Evolutionary conservation across 2,329 filamentous ascomycete species (phyloP), one percentile per base, ranked within the genome.

Genomic region (Xylariaceae sp.): DNA sequence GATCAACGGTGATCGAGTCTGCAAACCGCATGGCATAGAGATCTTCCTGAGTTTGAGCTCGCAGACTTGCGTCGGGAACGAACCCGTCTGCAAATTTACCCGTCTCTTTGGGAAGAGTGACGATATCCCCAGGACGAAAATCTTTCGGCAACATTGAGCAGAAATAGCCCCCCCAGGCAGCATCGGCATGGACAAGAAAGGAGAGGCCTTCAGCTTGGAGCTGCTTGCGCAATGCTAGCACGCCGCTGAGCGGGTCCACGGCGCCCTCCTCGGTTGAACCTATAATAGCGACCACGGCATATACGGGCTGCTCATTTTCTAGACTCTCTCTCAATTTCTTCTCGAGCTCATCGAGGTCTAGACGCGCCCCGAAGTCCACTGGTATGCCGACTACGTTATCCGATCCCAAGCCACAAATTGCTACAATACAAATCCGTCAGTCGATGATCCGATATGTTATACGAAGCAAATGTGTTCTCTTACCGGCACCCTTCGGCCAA

Each of bases 81-180:
- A 69, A 69, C 1, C 68, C 66, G 31, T 63, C 60, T 0, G 48
- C 55, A 7, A 28, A 28, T 10, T 53, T 54, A 1, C 63, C 65
- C 55, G 60, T 62, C 28, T 65, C 61, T 1, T 59, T 62, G 5
- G 66, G 66, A 10, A 66, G 52, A 31, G 65, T 62, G 11, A 57
- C 58, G 4, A 56, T 55, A 10, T 65, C 61, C 3, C 65, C 66
- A 1, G 65, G 62, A 1, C 41, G 60, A 18, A 63, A 65, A 3
- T 66, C 59, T 3, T 62, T 65, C 0, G 69, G 71, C 16, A 78
- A 31, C 73, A 77, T 76, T 0, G 71, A 70, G 22, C 67, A 66
- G 49, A 78, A 79, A 48, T 79, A 79, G 0, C 76, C 76, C 16
- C 76, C 75, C 76, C 76, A 79, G 0, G 75, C 75, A 0, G 74